Conservation (phyloP, 805 yeast genomes). For the Ogataea pilisensis region DNA sequence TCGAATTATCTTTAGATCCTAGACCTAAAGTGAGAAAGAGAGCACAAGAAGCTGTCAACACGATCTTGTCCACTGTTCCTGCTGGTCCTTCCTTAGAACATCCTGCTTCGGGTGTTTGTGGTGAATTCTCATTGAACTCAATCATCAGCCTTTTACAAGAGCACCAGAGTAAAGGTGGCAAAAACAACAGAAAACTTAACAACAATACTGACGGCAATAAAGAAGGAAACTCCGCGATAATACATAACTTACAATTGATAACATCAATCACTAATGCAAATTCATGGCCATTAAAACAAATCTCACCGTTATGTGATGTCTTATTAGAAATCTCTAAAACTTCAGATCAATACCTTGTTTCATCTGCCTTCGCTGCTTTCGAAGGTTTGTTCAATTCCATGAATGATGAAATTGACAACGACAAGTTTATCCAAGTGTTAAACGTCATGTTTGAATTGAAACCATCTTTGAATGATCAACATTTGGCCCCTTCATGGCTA, state of each 20-base stretch:
- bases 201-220: conserved; percentile 31
- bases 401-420: conserved; percentile 48
- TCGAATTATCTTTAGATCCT: conserved; percentile 77
- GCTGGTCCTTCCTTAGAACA: conserved; percentile 75
- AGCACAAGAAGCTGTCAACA: conserved; percentile 83
- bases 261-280: conserved; percentile 64
- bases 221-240: conserved; percentile 53
- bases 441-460: conserved; percentile 71
- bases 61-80: conserved; percentile 62
- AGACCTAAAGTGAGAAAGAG: conserved; percentile 95
- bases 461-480: conserved; percentile 79
- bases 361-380: conserved; percentile 78
- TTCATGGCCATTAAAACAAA: conserved; percentile 74
- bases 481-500: conserved; percentile 90
- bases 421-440: conserved; percentile 59
- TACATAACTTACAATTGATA: conserved; percentile 77
- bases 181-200: conserved; percentile 31
- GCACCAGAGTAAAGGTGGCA: conserved; percentile 31
- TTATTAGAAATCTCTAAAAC: conserved; percentile 74
- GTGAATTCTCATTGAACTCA: conserved; percentile 60
- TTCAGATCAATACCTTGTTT: conserved; percentile 79
- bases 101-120: conserved; percentile 67
- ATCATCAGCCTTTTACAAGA: conserved; percentile 43
- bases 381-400: conserved; percentile 72
- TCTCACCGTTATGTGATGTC: conserved; percentile 71